phyloP scores from a whole-genome alignment of 352 stramenopile genomes.

The Phytophthora nicotianae region DNA sequence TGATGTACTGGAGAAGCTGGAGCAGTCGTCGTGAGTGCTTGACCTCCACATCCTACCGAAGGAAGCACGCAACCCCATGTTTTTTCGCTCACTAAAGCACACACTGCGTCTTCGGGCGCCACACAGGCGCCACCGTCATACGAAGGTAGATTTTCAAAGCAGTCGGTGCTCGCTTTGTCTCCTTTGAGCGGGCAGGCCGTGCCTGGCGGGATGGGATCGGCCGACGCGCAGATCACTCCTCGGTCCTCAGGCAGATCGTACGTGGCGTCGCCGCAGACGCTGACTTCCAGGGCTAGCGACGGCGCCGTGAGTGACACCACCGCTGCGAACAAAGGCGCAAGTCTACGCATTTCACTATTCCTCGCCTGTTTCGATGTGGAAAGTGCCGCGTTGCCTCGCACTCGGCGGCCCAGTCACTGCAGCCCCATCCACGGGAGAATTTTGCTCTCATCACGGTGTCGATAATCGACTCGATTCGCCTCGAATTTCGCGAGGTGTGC shows the following conservation, averaged over 20 bases:
- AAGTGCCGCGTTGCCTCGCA: constrained; percentile 7
- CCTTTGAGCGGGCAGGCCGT: constrained; percentile 46
- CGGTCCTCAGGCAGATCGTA: constrained; percentile 38
- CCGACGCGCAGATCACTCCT: constrained; percentile 54
- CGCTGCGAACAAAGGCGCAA: constrained; percentile 2
- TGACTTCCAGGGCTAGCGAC: constrained; percentile 23
- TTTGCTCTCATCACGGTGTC: constrained; percentile 24
- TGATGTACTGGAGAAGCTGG: constrained; percentile 6
- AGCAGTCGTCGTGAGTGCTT: constrained; percentile 10
- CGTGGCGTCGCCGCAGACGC: constrained; percentile 33
- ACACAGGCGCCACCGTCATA: constrained; percentile 39
- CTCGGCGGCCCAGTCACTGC: constrained; percentile 15
- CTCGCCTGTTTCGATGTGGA: constrained; percentile 25
- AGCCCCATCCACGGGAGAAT: constrained; percentile 29
- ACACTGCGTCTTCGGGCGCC: constrained; percentile 49
- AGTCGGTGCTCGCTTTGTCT: constrained; percentile 44
- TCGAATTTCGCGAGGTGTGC: constrained; percentile 15
- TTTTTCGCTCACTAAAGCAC: constrained; percentile 40
- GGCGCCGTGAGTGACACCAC: constrained; percentile 11
- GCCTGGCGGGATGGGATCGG: constrained; percentile 26
- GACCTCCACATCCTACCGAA: constrained; percentile 25
- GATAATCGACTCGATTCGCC: background rate
- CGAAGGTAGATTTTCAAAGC: constrained; percentile 50
- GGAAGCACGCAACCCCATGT: constrained; percentile 48
- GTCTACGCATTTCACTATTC: constrained; percentile 21